These are phyloP conservation scores for Botrytis aclada DNA, from an alignment of 2,329 filamentous ascomycete species.

Conservation along the genomic window DNA sequence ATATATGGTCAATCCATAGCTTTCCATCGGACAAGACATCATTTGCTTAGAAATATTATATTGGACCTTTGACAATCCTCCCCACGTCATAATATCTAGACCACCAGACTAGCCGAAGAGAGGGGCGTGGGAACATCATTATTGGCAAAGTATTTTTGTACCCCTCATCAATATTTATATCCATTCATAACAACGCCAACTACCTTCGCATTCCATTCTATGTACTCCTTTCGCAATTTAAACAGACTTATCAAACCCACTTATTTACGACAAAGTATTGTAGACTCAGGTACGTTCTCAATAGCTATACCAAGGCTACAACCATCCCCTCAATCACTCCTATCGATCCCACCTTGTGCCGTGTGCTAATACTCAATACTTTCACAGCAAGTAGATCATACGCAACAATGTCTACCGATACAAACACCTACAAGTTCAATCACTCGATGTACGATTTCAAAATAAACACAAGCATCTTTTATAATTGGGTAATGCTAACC, in stretches of 20 bases:
- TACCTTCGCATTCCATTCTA: slow-evolving; percentile 14
- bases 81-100: slow-evolving; percentile 3
- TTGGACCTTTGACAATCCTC: not conserved
- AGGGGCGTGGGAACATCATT: not conserved
- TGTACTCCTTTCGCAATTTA: slow-evolving; percentile 29
- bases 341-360: not conserved
- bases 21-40: not conserved
- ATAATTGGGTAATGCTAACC: slow-evolving; percentile 24
- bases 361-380: slow-evolving; percentile 24
- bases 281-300: slow-evolving; percentile 28
- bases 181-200: not conserved
- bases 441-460: slow-evolving; percentile 69
- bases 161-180: not conserved
- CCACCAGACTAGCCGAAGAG: not conserved
- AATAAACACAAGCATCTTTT: not conserved
- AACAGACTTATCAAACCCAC: slow-evolving; percentile 27
- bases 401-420: slow-evolving; percentile 59
- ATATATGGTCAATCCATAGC: not conserved
- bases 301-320: not conserved
- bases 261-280: slow-evolving; percentile 24
- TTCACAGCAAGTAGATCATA: slow-evolving; percentile 33
- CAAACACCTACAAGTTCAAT: slow-evolving; percentile 77
- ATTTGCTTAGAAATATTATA: not conserved
- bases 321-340: not conserved
- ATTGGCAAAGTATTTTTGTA: not conserved